Percentiles rank a stretch among this genome's conserved stretches.
Conservation (phyloP, 495 filamentous ascomycete species). For the Saxophila tyrrhenica region DNA sequence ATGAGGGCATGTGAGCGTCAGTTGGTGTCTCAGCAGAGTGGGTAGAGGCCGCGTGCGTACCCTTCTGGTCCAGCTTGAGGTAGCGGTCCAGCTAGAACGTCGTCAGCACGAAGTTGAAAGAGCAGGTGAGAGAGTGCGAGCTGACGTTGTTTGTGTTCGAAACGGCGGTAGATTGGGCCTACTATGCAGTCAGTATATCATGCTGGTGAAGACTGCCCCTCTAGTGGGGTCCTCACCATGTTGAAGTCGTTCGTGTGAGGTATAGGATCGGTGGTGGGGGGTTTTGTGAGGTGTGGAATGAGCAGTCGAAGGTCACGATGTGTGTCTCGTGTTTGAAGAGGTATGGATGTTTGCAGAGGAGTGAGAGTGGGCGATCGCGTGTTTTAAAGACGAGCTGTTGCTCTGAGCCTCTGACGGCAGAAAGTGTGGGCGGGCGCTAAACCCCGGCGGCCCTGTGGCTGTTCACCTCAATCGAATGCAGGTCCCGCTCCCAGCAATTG, state of each 20-base stretch:
- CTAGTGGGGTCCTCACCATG: neutral
- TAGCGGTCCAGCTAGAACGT: slow-evolving; percentile 75
- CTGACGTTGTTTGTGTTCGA: slow-evolving; percentile 34
- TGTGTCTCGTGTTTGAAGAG: too few species aligned
- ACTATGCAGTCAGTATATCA: neutral
- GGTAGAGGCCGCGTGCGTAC: too few species aligned
- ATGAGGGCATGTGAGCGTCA: too few species aligned
- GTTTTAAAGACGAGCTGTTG: neutral
- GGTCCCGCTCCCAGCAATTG: neutral
- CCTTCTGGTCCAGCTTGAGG: slow-evolving; percentile 77
- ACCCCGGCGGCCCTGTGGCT: neutral
- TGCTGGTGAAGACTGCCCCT: neutral
- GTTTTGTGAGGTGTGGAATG: too few species aligned
- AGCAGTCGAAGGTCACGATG: too few species aligned
- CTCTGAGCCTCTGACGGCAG: neutral
- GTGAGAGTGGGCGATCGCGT: neutral
- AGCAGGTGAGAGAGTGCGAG: too few species aligned
- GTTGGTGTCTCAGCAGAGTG: too few species aligned
- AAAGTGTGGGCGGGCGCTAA: neutral
- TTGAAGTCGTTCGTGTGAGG: neutral
- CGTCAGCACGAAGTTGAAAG: too few species aligned
- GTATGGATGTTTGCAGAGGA: neutral
- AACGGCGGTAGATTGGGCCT: slow-evolving; percentile 26
- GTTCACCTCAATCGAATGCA: too few species aligned
- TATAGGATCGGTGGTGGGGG: too few species aligned